Conservation (phyloP, 257 asterid species). For the Ligustrum vulgare region DNA sequence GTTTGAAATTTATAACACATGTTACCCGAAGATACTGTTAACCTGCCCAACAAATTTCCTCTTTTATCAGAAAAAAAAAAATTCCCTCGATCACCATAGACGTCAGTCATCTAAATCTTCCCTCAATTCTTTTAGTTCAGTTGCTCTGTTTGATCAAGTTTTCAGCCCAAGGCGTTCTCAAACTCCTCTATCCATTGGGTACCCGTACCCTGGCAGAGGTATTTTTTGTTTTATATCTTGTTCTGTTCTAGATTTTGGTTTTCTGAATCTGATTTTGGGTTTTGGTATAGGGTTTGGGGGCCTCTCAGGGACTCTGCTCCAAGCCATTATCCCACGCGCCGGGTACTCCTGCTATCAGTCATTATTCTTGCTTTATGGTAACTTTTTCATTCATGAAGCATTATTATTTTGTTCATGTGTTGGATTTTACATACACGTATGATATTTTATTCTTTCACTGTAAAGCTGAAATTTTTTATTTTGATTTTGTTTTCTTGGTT, state of each 20-base stretch:
- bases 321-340: neutral
- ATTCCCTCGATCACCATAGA: neutral
- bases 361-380: neutral
- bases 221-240: neutral
- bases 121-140: neutral
- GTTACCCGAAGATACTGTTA: too few relatives aligned
- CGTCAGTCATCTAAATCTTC: neutral
- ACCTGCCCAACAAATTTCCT: neutral
- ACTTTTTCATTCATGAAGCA: neutral
- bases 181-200: neutral
- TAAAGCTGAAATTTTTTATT: neutral
- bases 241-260: neutral
- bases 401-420: neutral
- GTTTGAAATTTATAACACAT: too few relatives aligned
- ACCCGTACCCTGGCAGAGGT: neutral
- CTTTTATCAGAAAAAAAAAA: neutral
- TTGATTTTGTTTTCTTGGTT: neutral
- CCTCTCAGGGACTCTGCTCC: neutral
- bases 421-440: neutral
- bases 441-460: neutral
- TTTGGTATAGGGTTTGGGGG: neutral
- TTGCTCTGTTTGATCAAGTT: neutral
- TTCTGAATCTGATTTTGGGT: neutral
- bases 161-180: too few relatives aligned
- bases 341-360: neutral